Conservation (phyloP, 805 yeast species). For the Torulaspora indica region DNA sequence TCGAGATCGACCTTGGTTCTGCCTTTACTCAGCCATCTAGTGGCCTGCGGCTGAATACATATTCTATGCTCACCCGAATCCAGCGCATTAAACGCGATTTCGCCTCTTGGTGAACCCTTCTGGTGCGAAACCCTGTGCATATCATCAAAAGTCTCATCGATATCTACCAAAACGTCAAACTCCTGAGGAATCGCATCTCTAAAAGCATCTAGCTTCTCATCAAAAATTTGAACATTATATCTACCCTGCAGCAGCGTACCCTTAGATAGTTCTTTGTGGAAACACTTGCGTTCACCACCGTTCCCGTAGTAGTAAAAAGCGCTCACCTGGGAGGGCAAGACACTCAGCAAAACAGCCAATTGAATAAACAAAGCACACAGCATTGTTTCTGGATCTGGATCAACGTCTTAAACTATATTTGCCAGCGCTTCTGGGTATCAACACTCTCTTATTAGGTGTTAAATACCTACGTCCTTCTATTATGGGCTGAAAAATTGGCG, state of each 20-base stretch:
- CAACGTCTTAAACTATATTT: neutral
- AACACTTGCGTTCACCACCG: constrained; percentile 51
- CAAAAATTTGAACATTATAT: constrained; percentile 46
- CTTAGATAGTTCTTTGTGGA: constrained; percentile 50
- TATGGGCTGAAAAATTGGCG: constrained; percentile 8
- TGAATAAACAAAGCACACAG: constrained; percentile 13
- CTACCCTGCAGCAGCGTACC: constrained; percentile 48
- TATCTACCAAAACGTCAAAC: constrained; percentile 40
- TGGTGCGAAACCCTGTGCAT: constrained; percentile 71
- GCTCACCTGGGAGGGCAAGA: constrained; percentile 28
- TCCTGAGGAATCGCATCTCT: constrained; percentile 35
- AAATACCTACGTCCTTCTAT: neutral
- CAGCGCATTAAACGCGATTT: constrained; percentile 66
- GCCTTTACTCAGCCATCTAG: constrained; percentile 61
- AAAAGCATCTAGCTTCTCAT: constrained; percentile 37
- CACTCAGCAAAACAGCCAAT: constrained; percentile 19
- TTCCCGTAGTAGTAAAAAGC: constrained; percentile 50
- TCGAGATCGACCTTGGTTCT: constrained; percentile 58
- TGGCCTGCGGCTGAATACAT: constrained; percentile 51
- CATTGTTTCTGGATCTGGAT: constrained; percentile 3
- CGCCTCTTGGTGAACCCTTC: constrained; percentile 59
- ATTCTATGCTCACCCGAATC: constrained; percentile 77
- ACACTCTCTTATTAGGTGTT: neutral
- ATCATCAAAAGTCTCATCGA: constrained; percentile 69
- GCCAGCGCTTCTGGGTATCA: neutral